These are phyloP conservation scores for Phytophthora fragariaefolia DNA, from an alignment of 352 stramenopile genomes.

Conservation along the genomic window DNA sequence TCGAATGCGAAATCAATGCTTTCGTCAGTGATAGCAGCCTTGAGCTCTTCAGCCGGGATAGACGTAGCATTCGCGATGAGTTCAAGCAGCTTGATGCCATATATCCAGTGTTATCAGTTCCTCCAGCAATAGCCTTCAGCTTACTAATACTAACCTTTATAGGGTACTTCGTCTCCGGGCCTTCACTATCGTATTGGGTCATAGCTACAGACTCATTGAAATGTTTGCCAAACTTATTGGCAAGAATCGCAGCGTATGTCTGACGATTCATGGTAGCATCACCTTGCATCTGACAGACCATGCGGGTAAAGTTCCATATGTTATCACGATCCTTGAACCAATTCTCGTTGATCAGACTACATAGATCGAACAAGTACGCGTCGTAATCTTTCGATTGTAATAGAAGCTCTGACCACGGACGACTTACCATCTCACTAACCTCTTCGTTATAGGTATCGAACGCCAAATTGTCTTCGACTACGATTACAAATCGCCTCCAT, in stretches of 20 bases:
- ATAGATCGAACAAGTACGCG: neutral
- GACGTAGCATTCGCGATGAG: neutral
- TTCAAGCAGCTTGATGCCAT: neutral
- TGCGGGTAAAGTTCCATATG: neutral
- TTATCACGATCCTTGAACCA: neutral
- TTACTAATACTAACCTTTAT: neutral
- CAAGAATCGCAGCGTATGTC: neutral
- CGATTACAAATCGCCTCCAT: neutral
- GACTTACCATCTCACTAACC: neutral
- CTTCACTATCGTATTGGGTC: neutral
- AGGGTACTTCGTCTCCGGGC: neutral
- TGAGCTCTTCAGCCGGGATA: neutral
- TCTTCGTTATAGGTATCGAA: too few relatives aligned
- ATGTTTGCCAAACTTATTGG: neutral
- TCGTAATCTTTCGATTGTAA: neutral
- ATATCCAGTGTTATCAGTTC: neutral
- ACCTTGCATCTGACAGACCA: neutral
- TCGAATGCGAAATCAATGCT: neutral
- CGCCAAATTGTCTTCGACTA: too few relatives aligned
- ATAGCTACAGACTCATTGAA: neutral
- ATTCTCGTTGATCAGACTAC: neutral
- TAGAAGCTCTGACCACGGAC: neutral
- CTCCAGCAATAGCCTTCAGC: neutral
- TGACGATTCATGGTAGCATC: neutral
- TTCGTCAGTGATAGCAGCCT: neutral